Evolutionary conservation across 2,329 filamentous ascomycete genomes (phyloP).

Genomic region (Coniochaeta pulveracea): DNA sequence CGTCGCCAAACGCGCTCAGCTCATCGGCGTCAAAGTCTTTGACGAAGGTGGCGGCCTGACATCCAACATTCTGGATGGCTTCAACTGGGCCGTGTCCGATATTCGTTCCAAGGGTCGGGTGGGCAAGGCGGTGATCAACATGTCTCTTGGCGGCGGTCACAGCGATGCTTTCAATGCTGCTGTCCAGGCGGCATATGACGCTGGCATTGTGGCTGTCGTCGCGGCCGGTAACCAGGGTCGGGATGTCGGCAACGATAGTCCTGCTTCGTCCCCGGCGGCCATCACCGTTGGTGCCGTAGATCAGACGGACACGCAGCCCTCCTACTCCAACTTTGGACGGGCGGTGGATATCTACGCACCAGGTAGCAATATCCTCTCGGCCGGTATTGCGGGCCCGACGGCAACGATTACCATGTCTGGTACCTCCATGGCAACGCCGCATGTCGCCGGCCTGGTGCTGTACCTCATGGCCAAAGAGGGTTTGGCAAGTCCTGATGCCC

Average conservation of each 20-base stretch:
- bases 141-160: constrained; percentile 6
- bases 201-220: constrained; percentile 26
- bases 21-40: constrained; percentile 21
- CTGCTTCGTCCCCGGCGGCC: constrained; percentile 22
- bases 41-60: constrained; percentile 4
- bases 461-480: constrained; percentile 28
- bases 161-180: constrained; percentile 23
- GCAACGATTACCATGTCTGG: constrained; percentile 37
- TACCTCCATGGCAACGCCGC: constrained; percentile 52
- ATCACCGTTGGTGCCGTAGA: constrained; percentile 30
- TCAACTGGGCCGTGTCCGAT: constrained; percentile 14
- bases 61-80: constrained; percentile 12
- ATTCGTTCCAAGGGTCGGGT: constrained; percentile 8
- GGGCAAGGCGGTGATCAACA: neutral
- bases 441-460: constrained; percentile 49
- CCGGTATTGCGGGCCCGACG: constrained; percentile 23
- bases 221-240: constrained; percentile 25
- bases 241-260: constrained; percentile 12
- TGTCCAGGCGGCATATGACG: constrained; percentile 19
- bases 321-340: constrained; percentile 33
- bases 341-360: constrained; percentile 33
- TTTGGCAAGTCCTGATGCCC: constrained; percentile 2
- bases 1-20: constrained; percentile 17
- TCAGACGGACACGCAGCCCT: constrained; percentile 18
- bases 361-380: constrained; percentile 27